Conservation (phyloP, 306 rosid genomes). For the Morella rubra region DNA sequence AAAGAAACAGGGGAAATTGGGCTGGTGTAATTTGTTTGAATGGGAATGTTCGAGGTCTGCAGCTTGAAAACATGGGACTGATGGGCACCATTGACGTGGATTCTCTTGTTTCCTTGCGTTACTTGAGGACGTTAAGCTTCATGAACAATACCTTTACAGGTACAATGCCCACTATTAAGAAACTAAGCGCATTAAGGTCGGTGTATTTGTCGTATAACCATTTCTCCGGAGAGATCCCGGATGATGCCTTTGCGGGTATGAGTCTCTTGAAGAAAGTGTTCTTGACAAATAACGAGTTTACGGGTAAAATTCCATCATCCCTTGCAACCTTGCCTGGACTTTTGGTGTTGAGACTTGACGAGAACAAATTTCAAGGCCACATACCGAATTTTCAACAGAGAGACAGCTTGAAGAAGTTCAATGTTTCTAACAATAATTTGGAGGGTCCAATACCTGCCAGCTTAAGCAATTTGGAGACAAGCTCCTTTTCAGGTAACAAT, state of each 20-base stretch:
- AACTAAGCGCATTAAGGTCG: conserved; percentile 43
- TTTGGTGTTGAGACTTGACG: conserved; percentile 48
- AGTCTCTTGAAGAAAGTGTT: conserved; percentile 46
- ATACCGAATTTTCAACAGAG: conserved; percentile 52
- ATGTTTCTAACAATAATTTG: conserved; percentile 59
- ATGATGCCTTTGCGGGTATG: conserved; percentile 59
- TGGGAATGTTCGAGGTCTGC: conserved; percentile 57
- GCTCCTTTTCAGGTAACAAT: conserved; percentile 50
- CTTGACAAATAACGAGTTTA: conserved; percentile 56
- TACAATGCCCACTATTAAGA: conserved; percentile 50
- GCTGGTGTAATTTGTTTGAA: conserved; percentile 56
- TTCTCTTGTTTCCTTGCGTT: conserved; percentile 38
- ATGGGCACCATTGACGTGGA: conserved; percentile 48
- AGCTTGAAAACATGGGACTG: conserved; percentile 67
- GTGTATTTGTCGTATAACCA: conserved; percentile 65
- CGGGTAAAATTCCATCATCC: conserved; percentile 73
- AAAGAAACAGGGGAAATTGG: conserved; percentile 49
- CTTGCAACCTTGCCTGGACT: conserved; percentile 53
- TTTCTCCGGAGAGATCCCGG: conserved; percentile 66
- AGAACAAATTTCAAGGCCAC: conserved; percentile 72
- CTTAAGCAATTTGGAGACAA: conserved; percentile 38
- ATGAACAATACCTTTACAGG: conserved; percentile 85
- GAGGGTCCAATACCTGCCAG: conserved; percentile 70
- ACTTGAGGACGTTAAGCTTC: conserved; percentile 52
- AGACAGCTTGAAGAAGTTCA: conserved; percentile 34